phyloP scores from a whole-genome alignment of 176 grass and related monocot genomes.

The Oryza longistaminata region DNA sequence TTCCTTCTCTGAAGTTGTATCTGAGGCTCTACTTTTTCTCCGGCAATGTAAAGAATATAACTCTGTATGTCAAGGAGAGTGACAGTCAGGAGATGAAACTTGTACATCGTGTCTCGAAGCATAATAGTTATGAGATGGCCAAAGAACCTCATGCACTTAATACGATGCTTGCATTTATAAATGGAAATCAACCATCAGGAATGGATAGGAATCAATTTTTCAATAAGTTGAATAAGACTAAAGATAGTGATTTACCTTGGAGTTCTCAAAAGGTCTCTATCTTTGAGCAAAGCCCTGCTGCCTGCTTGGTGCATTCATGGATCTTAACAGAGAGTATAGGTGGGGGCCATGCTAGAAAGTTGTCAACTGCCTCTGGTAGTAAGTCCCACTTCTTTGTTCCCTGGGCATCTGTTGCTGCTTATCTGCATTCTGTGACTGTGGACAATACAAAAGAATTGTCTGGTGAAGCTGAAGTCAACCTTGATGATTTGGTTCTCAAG shows the following conservation, averaged over 20 bases:
- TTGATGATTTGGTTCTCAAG: conserved; percentile 43
- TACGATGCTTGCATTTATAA: conserved; percentile 76
- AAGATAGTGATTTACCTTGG: conserved; percentile 88
- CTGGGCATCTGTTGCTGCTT: conserved; percentile 95
- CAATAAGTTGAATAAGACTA: conserved; percentile 80
- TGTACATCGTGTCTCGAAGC: conserved; percentile 70
- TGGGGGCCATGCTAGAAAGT: conserved; percentile 74
- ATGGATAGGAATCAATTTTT: conserved; percentile 86
- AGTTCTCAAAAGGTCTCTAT: conserved; percentile 78
- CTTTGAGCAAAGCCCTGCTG: conserved; percentile 62
- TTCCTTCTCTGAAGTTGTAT: conserved; percentile 87
- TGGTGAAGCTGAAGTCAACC: conserved; percentile 50
- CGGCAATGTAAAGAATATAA: conserved; percentile 83
- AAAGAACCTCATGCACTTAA: conserved; percentile 71
- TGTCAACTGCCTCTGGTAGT: conserved; percentile 67
- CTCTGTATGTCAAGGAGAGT: conserved; percentile 88
- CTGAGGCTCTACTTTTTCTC: conserved; percentile 89
- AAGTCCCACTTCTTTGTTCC: conserved; percentile 88
- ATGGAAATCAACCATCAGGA: conserved; percentile 65
- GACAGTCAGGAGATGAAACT: conserved; percentile 68
- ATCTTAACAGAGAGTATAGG: conserved; percentile 90
- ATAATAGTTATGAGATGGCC: conserved; percentile 43
- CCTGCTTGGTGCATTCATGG: conserved; percentile 66
- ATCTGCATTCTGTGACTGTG: conserved; percentile 72
- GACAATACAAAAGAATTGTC: conserved; percentile 64